Evolutionary conservation across 2,329 filamentous ascomycete genomes (phyloP), one percentile per base, ranked within the genome.

Genomic region (Trichophyton mentagrophytes): DNA sequence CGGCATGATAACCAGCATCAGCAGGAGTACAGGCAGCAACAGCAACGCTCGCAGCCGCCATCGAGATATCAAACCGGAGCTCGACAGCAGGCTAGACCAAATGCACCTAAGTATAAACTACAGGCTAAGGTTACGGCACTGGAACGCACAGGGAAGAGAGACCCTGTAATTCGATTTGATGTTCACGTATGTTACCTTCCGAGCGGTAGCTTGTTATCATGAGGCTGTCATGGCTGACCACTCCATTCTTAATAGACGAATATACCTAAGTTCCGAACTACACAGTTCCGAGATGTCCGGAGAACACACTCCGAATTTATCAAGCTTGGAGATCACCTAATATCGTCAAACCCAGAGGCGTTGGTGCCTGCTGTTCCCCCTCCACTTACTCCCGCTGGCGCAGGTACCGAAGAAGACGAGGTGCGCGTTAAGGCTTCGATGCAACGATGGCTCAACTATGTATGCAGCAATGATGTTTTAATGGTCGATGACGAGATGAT

Each of bases 401-500:
- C 90, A 42, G 93, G 93, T 20, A 99, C 93, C 1, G 93, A 97
- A 59, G 93, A 99, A 72, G 93, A 99, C 68, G 93, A 99, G 73
- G 79, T 80, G 22, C 84, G 93, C 13, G 88, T 97, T 64, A 97
- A 97, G 76, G 84, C 85, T 1, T 82, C 89, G 7, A 83, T 99
- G 78, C 93, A 99, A 75, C 82, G 90, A 71, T 99, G 93, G 93
- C 81, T 99, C 68, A 96, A 95, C 73, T 88, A 89, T 62, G 87
- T 99, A 20, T 95, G 93, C 76, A 84, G 83, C 69, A 97, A 93
- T 67, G 91, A 97, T 40, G 85, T 95, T 0, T 82, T 99, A 6
- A 95, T 96, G 79, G 85, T 88, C 64, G 93, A 99, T 71, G 92
- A 97, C 64, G 93, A 99, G 76, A 92, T 97, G 85, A 85, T 96